Percentiles rank a stretch among this genome's conserved stretches.
Evolutionary conservation across 2,329 filamentous ascomycete species (phyloP).

Genomic region (Nemania bipapillata): DNA sequence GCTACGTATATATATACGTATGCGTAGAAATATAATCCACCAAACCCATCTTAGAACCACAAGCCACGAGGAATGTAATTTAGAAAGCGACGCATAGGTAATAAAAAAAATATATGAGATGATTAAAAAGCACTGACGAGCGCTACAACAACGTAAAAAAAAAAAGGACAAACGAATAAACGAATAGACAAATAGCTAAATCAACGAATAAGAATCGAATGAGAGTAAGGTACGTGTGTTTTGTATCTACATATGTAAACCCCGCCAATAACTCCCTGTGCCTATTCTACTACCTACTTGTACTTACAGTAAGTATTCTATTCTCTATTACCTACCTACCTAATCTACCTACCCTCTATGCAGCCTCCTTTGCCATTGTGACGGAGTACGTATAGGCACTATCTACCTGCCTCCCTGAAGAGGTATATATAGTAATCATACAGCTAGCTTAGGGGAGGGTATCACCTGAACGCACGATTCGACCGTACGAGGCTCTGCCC

Average conservation of each 20-base stretch:
- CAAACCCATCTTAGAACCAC: no score
- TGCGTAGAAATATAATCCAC: no score
- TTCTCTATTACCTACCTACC: no score
- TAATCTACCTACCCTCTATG: no score
- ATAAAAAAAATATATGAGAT: no score
- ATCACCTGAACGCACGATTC: slow-evolving; percentile 12
- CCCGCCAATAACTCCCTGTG: background rate
- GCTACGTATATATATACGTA: no score
- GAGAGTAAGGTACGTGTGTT: background rate
- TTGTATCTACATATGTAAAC: background rate
- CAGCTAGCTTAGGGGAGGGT: background rate
- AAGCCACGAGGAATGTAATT: no score
- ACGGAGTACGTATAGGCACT: slow-evolving; percentile 1
- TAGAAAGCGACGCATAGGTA: no score
- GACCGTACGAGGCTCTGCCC: slow-evolving; percentile 26
- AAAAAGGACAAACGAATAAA: background rate
- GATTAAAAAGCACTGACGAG: background rate
- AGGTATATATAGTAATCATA: slow-evolving; percentile 9
- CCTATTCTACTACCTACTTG: background rate
- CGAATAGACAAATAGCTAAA: background rate
- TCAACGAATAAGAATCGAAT: background rate
- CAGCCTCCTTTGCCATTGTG: background rate
- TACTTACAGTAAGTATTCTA: no score
- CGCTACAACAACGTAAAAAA: no score
- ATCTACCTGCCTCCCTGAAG: background rate